Conservation (phyloP, 1,284 basidiomycete species). For the Melampsora americana region DNA sequence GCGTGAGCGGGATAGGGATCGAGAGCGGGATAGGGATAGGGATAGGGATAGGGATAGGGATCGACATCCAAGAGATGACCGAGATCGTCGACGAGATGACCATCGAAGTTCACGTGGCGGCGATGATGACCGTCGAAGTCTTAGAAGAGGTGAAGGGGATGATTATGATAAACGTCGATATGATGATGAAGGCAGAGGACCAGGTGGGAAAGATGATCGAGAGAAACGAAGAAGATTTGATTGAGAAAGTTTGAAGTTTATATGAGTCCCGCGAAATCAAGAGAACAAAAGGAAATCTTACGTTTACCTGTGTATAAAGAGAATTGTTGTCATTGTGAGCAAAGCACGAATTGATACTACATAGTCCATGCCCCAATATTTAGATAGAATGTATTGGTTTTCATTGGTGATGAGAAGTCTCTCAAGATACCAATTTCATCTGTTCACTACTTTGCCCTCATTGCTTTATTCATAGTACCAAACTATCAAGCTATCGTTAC, state of each 20-base stretch:
- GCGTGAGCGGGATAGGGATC: constrained; percentile 18
- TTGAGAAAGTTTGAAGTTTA: constrained; percentile 5
- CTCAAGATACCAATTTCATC: too few relatives aligned
- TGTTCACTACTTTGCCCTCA: too few relatives aligned
- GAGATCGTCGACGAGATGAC: constrained; percentile 13
- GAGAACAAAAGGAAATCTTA: too few relatives aligned
- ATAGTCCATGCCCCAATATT: too few relatives aligned
- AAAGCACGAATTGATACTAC: too few relatives aligned
- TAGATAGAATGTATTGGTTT: too few relatives aligned
- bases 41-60: constrained; percentile 23
- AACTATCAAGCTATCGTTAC: too few relatives aligned
- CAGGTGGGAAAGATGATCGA: constrained; percentile 23
- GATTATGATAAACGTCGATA: constrained; percentile 34
- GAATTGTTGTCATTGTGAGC: too few relatives aligned
- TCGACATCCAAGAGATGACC: constrained; percentile 21
- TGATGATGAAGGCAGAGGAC: constrained; percentile 23
- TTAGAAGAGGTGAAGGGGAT: constrained; percentile 17
- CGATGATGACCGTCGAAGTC: constrained; percentile 20
- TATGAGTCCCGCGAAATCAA: too few relatives aligned
- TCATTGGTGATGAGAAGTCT: too few relatives aligned
- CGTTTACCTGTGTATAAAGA: too few relatives aligned
- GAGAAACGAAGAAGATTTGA: constrained; percentile 40
- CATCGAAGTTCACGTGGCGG: constrained; percentile 3
- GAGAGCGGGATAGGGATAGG: constrained; percentile 21
- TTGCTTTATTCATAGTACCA: too few relatives aligned